phyloP scores from a whole-genome alignment of 176 grass and related monocot genomes.

The Oryza glaberrima region DNA sequence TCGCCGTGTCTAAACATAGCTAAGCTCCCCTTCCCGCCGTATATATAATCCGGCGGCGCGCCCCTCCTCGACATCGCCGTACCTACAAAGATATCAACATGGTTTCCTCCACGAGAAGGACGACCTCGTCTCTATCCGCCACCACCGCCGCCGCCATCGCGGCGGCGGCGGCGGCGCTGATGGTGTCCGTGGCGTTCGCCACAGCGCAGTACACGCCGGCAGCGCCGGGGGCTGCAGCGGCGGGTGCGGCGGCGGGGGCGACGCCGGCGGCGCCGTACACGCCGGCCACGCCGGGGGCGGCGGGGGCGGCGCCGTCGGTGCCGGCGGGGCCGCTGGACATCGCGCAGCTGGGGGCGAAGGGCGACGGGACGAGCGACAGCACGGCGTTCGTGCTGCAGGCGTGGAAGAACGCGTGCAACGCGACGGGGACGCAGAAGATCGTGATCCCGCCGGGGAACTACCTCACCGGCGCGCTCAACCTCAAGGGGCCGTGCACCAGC shows the following conservation, averaged over 20 bases:
- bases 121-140: neutral
- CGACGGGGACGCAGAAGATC: slow-evolving; percentile 47
- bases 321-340: slow-evolving; percentile 41
- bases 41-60: neutral
- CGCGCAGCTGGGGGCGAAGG: slow-evolving; percentile 52
- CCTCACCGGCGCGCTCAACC: slow-evolving; percentile 37
- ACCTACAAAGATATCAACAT: neutral
- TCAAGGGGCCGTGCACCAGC: slow-evolving; percentile 64
- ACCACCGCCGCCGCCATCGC: neutral
- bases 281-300: too few relatives aligned
- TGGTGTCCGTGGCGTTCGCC: neutral
- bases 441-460: slow-evolving; percentile 52
- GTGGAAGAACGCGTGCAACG: slow-evolving; percentile 59
- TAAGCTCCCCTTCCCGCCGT: neutral
- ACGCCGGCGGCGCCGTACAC: neutral
- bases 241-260: neutral
- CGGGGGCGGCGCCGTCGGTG: neutral
- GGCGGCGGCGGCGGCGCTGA: neutral
- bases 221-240: neutral
- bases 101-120: neutral
- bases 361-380: slow-evolving; percentile 59
- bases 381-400: slow-evolving; percentile 54
- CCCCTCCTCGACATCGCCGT: too few relatives aligned
- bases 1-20: slow-evolving; percentile 16
- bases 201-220: too few relatives aligned